phyloP scores from a whole-genome alignment of 441 rosid species.

The Viola pubescens region DNA sequence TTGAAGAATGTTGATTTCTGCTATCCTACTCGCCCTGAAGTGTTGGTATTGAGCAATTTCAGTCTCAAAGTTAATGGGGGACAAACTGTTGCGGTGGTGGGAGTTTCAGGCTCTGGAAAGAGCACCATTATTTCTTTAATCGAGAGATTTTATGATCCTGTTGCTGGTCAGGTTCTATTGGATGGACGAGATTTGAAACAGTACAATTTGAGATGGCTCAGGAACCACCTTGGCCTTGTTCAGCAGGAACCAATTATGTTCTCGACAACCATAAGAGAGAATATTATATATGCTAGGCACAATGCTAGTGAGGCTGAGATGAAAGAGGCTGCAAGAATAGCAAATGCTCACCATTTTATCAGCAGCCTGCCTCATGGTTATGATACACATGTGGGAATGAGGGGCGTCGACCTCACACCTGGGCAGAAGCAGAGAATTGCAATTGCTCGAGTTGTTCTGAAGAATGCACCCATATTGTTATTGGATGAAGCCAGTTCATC shows the following conservation, averaged over 20 bases:
- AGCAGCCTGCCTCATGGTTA: conserved; percentile 97
- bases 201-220: conserved; percentile 87
- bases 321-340: conserved; percentile 97
- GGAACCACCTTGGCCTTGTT: conserved; percentile 84
- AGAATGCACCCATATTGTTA: conserved; percentile 88
- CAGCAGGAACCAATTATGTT: conserved; percentile 96
- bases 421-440: conserved; percentile 98
- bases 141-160: conserved; percentile 95
- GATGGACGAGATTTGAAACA: conserved; percentile 87
- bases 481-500: conserved; percentile 94
- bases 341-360: conserved; percentile 98
- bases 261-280: conserved; percentile 88
- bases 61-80: conserved; percentile 93
- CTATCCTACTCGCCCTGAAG: conserved; percentile 89
- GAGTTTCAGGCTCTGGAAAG: conserved; percentile 99
- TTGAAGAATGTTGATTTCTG: conserved; percentile 88
- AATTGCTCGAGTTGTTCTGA: conserved; percentile 84
- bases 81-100: conserved; percentile 91
- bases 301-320: conserved; percentile 96
- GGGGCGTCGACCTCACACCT: conserved; percentile 90
- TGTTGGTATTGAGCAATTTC: conserved; percentile 90
- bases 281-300: conserved; percentile 93
- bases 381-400: conserved; percentile 91
- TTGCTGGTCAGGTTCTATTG: conserved; percentile 87
- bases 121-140: conserved; percentile 93